phyloP scores from a whole-genome alignment of 108 stramenopile species.

The Thalassiosira profunda region DNA sequence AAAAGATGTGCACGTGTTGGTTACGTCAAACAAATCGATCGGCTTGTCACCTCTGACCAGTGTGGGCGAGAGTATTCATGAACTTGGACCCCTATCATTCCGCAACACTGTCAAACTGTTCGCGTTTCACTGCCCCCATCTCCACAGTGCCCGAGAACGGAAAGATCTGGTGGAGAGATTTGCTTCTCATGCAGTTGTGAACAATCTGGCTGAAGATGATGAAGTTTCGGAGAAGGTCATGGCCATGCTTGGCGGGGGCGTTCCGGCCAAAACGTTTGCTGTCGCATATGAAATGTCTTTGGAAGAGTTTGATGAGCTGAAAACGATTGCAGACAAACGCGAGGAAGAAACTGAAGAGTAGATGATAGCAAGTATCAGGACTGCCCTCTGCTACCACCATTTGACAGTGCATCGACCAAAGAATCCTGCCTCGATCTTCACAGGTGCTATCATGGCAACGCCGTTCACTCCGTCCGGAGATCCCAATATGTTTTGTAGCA shows the following conservation, averaged over 20 bases:
- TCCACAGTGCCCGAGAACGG: constrained; percentile 73
- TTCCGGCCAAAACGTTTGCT: constrained; percentile 63
- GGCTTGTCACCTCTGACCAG: constrained; percentile 58
- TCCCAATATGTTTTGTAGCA: constrained; percentile 75
- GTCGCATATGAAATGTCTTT: constrained; percentile 53
- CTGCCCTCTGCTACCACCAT: constrained; percentile 63
- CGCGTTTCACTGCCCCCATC: constrained; percentile 68
- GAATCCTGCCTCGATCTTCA: constrained; percentile 34
- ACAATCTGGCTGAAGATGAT: constrained; percentile 36
- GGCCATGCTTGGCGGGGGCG: constrained; percentile 53
- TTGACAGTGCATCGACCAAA: constrained; percentile 54
- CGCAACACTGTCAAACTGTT: constrained; percentile 69
- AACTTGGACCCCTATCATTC: constrained; percentile 68
- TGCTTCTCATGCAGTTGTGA: constrained; percentile 38
- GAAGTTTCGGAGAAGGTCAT: constrained; percentile 32
- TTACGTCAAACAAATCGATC: constrained; percentile 51
- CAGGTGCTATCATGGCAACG: constrained; percentile 79
- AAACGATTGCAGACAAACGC: background rate
- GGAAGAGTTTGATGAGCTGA: constrained; percentile 17
- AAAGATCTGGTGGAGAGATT: constrained; percentile 40
- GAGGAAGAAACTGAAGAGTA: background rate
- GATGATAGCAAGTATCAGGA: background rate
- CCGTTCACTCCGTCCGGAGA: constrained; percentile 64
- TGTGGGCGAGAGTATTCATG: constrained; percentile 60
- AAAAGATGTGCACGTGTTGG: constrained; percentile 60